A percentile compares a stretch with the other conserved stretches of the same genome.
Conservation (phyloP, 495 filamentous ascomycete genomes). For the Aspergillus hancockii region DNA sequence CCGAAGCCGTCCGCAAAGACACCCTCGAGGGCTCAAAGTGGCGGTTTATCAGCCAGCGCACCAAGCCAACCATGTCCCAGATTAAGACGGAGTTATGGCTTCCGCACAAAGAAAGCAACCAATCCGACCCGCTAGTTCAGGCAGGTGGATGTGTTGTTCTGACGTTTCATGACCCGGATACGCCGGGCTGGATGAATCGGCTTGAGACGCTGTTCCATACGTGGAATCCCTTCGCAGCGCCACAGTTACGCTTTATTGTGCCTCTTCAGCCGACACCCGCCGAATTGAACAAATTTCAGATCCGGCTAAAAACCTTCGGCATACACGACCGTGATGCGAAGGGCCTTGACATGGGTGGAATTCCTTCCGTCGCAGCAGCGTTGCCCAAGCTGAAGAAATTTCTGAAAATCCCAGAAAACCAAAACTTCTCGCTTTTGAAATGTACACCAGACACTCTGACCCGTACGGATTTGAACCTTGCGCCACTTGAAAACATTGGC, state of each 20-base stretch:
- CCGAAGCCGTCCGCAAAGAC: neutral
- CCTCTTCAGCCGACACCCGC: constrained; percentile 11
- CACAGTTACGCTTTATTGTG: constrained; percentile 13
- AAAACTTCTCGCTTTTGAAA: constrained; percentile 12
- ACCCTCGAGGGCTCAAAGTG: constrained; percentile 7
- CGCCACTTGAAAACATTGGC: constrained; percentile 20
- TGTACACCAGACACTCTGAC: constrained; percentile 17
- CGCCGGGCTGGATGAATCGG: constrained; percentile 10
- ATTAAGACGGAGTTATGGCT: constrained; percentile 21
- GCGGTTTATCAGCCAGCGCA: constrained; percentile 28
- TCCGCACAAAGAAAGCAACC: constrained; percentile 8
- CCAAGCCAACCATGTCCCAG: constrained; percentile 22
- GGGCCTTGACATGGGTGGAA: constrained; percentile 13
- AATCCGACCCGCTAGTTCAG: constrained; percentile 10
- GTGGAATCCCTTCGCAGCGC: constrained; percentile 2
- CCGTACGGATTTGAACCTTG: constrained; percentile 19
- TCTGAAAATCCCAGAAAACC: constrained; percentile 9
- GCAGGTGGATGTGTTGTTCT: constrained; percentile 18
- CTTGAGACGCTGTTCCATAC: constrained; percentile 16
- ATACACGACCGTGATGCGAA: constrained; percentile 15
- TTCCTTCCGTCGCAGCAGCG: constrained; percentile 13
- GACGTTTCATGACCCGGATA: constrained; percentile 15
- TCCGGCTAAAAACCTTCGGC: constrained; percentile 12
- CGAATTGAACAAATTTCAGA: constrained; percentile 2
- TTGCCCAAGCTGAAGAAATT: constrained; percentile 19